Evolutionary conservation across 345 rosid species (phyloP).

Genomic region (Gossypium australe): DNA sequence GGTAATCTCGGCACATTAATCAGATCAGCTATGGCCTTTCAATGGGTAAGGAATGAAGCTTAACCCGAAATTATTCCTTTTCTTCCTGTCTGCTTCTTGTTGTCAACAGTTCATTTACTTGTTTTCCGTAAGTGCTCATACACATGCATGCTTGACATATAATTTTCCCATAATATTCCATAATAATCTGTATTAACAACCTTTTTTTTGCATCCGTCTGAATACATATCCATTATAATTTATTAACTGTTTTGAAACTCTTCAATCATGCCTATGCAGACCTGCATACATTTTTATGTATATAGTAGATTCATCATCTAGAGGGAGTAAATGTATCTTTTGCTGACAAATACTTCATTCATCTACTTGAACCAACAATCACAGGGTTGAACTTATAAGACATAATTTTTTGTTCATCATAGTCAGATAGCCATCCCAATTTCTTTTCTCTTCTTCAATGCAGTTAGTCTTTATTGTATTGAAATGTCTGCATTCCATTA

Average conservation of each 20-base stretch:
- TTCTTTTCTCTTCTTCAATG: neutral
- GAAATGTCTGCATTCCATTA: neutral
- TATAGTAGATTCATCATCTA: neutral
- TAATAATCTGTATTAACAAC: neutral
- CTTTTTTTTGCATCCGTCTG: neutral
- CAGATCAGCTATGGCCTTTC: slow-evolving; percentile 86
- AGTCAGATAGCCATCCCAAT: neutral
- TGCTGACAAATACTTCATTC: neutral
- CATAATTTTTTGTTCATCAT: neutral
- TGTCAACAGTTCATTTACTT: neutral
- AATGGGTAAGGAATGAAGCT: slow-evolving; percentile 56
- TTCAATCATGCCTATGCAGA: neutral
- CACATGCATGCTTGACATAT: neutral
- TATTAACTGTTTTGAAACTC: neutral
- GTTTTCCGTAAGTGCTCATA: neutral
- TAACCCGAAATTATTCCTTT: neutral
- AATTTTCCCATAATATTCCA: neutral
- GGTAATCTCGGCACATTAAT: slow-evolving; percentile 91
- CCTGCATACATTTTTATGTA: neutral
- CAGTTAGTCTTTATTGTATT: neutral
- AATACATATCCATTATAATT: neutral
- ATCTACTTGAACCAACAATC: neutral
- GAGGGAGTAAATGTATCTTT: neutral
- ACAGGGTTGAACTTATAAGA: neutral
- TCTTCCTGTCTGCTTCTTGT: neutral